Conservation (phyloP, 2,329 filamentous ascomycete genomes). For the Endothia cerciana region DNA sequence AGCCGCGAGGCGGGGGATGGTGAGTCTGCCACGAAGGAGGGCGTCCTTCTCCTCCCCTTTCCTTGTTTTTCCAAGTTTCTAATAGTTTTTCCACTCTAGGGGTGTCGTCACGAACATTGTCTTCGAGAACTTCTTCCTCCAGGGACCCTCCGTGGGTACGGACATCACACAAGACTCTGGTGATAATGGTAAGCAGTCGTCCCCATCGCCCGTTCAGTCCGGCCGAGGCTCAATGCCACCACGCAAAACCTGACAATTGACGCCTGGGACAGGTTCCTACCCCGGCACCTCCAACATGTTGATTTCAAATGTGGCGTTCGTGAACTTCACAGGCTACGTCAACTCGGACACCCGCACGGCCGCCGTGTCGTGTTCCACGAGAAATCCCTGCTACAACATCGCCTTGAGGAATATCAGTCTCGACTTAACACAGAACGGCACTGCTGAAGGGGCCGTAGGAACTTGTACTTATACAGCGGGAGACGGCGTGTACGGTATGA, state of each 20-base stretch:
- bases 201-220: not conserved
- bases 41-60: not conserved
- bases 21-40: constrained; percentile 7
- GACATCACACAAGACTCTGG: constrained; percentile 53
- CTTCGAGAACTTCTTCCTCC: constrained; percentile 54
- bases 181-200: constrained; percentile 42
- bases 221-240: not conserved
- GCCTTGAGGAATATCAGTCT: constrained; percentile 38
- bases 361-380: constrained; percentile 50
- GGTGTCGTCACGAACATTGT: constrained; percentile 54
- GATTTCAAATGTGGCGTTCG: constrained; percentile 52
- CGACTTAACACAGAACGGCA: constrained; percentile 28
- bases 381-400: constrained; percentile 56
- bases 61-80: not conserved
- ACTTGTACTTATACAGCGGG: constrained; percentile 36
- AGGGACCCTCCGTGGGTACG: constrained; percentile 48
- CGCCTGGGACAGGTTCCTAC: constrained; percentile 31
- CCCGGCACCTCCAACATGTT: constrained; percentile 54
- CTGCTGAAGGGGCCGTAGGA: constrained; percentile 33
- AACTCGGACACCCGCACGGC: constrained; percentile 40
- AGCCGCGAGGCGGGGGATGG: constrained; percentile 54
- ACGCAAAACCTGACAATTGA: not conserved
- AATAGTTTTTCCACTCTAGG: constrained; percentile 32
- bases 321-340: constrained; percentile 55
- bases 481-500: constrained; percentile 37